Evolutionary conservation across 768 basidiomycete species (phyloP), one percentile per base, ranked within the genome.

Genomic region (Xerocomellus dryophilus): DNA sequence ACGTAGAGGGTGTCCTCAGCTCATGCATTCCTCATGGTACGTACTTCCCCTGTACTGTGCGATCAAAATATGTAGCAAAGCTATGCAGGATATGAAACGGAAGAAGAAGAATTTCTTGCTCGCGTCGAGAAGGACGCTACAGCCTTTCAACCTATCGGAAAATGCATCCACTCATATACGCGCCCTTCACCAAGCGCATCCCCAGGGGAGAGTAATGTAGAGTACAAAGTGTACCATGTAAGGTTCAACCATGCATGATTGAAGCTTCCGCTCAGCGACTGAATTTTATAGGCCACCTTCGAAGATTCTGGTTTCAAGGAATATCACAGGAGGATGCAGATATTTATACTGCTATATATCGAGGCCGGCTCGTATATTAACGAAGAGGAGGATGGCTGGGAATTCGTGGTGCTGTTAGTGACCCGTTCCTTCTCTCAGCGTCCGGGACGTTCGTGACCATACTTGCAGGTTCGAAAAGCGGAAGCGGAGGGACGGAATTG

Each of bases 361-460:
- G 97, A 99, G 67, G 97, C 82, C 11, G 97, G 95, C 3, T 93
- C 90, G 12, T 98, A 93, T 70, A 91, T 99, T 60, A 83, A 87
- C 63, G 96, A 98, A 60, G 90, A 91, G 6, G 96, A 98, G 66
- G 88, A 93, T 20, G 77, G 80, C 2, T 98, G 96, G 96, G 93
- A 98, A 68, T 98, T 98, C 69, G 81, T 85, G 39, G 76, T 93
- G 1, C 71, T 97, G 89, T 97, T 63, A 53, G 92, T 80, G 12
- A 23, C 17, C 14, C 21, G 3, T 21, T 40, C 32, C n/a, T 29
- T 47, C 44, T 20, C 4, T 47, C 42, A 15, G 15, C 1, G 1
- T 39, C 10, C 10, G 7, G 8, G 39, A 47, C 9, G 29, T 55
- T 47, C 32, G 14, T 63, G 42, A 61, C 47, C 18, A 18, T 44